Evolutionary conservation across 495 filamentous ascomycete species (phyloP), one percentile per base, ranked within the genome.

Genomic region (Pseudoneurospora amorphoporcata): DNA sequence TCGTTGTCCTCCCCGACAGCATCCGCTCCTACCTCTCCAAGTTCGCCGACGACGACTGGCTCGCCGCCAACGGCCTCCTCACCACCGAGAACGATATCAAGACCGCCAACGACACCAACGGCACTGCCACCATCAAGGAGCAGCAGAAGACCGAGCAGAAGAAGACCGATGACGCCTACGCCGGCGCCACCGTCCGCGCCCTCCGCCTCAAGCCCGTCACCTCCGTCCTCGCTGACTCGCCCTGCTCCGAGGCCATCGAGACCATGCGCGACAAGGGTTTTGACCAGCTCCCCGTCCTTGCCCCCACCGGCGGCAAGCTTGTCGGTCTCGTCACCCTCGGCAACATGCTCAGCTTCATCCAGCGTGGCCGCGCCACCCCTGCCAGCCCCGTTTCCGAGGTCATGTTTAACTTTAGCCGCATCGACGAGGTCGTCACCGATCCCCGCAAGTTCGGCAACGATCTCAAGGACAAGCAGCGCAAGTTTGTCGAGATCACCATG

Each of bases 1-100:
- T 99, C 17, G 92, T 98, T 16, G 85, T 99, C 39, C 84, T 97
- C 40, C 96, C 95, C 0, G 95, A 99, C 80, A 97, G 94, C 82
- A 97, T 99, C 75, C 88, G 95, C 75, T 97, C 92, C 79, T 99
- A 99, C 79, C 89, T 99, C n/a, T 94, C 91, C 82, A 99, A 99
- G 86, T 99, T 99, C 78, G 92, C 94, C 74, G 96, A 99, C 78
- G 95, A 99, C 78, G 94, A 97, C 82, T 98, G 96, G 96, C 90
- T 98, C 68, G 94, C 92, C 69, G 95, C 95, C 68, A 98, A 98
- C 79, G 90, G 94, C 77, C 92, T 98, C 45, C 86, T 97, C 16
- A 86, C 90, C 10, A 86, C 88, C 35, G 79, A 61, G 0, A 23
- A 61, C 29, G 53, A 61, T 3, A 2, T 61, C 53, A 61, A 61